Evolutionary conservation across 352 stramenopile genomes (phyloP), one percentile per base, ranked within the genome.

Genomic region (Plasmopara halstedii): DNA sequence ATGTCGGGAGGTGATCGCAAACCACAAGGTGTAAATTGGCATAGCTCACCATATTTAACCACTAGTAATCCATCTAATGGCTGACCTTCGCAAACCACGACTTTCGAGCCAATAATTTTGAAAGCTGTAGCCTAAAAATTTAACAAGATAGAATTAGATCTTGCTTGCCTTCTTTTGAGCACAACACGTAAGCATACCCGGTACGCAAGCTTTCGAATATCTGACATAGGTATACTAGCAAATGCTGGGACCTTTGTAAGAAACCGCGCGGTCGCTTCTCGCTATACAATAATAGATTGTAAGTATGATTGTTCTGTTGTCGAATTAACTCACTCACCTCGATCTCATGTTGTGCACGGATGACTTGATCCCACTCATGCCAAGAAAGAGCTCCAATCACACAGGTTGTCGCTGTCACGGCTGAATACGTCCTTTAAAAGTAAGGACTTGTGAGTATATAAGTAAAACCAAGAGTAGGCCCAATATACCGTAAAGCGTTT

Each of bases 21-120:
- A 0, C 52, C 44, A 8, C 66, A 77, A 8, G 73, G 68, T 0
- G 53, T 52, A 19, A 85, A 51, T 29, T 79, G 60, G 21, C 63
- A 85, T 3, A 80, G 45, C 25, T 79, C 53, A 5, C 73, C 73
- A 17, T 81, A 56, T 4, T 56, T 60, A 29, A 83, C 68, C 17
- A 85, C 43, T 10, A 83, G 31, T 20, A 85, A 46, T 0, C 73
- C 73, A 40, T 81, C 67, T 11, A 85, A 58, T 41, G 53, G 50
- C 32, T 85, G 73, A 0, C 67, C 73, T 48, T 83, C 70, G 4
- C 60, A 70, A 34, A 66, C 83, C 18, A 85, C 32, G 9, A 67
- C 70, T 42, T 73, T 74, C 7, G 71, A 69, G 0, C 73, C 73
- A 3, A 80, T 43, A 2, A 76, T 53, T 51, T 82, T 85, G 19